A percentile compares a stretch with the other conserved stretches of the same genome.
Evolutionary conservation across 352 stramenopile genomes (phyloP).

Genomic region (Globisporangium canariense): DNA sequence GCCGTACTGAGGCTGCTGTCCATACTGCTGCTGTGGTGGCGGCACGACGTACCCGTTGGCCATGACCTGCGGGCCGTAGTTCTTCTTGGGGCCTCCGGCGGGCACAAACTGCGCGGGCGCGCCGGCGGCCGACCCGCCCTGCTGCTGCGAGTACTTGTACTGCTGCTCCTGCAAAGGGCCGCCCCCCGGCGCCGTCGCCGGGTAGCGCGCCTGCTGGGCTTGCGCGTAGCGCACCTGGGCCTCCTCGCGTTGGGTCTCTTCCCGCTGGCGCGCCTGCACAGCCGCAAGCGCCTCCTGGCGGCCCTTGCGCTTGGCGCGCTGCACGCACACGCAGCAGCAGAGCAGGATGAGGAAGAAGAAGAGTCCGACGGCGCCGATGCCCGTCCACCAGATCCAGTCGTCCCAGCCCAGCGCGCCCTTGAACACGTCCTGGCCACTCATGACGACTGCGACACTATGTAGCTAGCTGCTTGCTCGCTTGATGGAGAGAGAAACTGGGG

Average conservation of each 20-base stretch:
- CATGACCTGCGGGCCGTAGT: slow-evolving; percentile 34
- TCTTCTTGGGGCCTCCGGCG: slow-evolving; percentile 20
- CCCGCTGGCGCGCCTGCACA: slow-evolving; percentile 50
- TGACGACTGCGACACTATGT: neutral
- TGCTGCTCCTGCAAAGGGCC: slow-evolving; percentile 12
- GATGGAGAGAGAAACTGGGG: neutral
- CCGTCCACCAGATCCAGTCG: slow-evolving; percentile 80
- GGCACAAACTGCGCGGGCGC: slow-evolving; percentile 13
- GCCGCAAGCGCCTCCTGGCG: slow-evolving; percentile 55
- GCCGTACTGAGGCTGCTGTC: slow-evolving; percentile 15
- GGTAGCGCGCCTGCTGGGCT: slow-evolving; percentile 37
- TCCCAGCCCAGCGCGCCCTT: slow-evolving; percentile 71
- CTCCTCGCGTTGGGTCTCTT: slow-evolving; percentile 43
- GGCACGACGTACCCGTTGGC: slow-evolving; percentile 34
- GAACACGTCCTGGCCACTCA: slow-evolving; percentile 52
- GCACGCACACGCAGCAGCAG: slow-evolving; percentile 77
- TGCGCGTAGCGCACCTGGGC: slow-evolving; percentile 50
- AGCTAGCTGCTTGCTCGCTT: neutral
- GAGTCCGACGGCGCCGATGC: slow-evolving; percentile 55
- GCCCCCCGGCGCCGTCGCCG: slow-evolving; percentile 3
- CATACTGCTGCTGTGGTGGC: slow-evolving; percentile 17
- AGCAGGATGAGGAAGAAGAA: slow-evolving; percentile 65
- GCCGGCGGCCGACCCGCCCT: slow-evolving; percentile 16
- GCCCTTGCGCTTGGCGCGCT: slow-evolving; percentile 77
- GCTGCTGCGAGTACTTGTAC: slow-evolving; percentile 34